A percentile compares a stretch with the other conserved stretches of the same genome.
phyloP scores from a whole-genome alignment of 106 monocot genomes.

The Apostasia ramifera region DNA sequence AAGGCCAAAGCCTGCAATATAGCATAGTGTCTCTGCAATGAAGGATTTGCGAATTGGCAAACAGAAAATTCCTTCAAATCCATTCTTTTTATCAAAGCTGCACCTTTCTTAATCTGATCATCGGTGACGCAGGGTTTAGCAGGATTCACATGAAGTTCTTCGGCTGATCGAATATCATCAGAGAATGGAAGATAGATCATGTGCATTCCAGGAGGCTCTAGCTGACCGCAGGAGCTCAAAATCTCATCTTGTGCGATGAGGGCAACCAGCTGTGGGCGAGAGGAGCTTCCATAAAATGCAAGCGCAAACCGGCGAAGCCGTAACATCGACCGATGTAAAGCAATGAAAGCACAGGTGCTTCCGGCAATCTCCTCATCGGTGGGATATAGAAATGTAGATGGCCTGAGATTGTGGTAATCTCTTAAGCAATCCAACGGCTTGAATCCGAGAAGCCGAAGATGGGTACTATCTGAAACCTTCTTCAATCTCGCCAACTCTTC shows the following conservation, averaged over 20 bases:
- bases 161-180: conserved; percentile 81
- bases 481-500: conserved; percentile 75
- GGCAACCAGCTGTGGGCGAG: conserved; percentile 72
- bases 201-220: conserved; percentile 96
- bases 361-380: conserved; percentile 79
- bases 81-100: conserved; percentile 50
- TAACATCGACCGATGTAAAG: conserved; percentile 81
- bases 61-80: conserved; percentile 88
- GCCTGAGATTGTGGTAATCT: conserved; percentile 92
- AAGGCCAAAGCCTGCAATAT: conserved; percentile 83
- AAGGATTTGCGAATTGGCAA: conserved; percentile 90
- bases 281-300: conserved; percentile 67
- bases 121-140: conserved; percentile 41
- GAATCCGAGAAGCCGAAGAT: conserved; percentile 85
- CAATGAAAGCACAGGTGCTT: conserved; percentile 79
- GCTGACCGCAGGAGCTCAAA: conserved; percentile 58
- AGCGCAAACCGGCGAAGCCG: conserved; percentile 71
- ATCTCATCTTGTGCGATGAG: conserved; percentile 86
- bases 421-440: conserved; percentile 79
- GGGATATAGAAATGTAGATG: conserved; percentile 89
- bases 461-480: conserved; percentile 41
- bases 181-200: conserved; percentile 97
- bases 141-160: conserved; percentile 17
- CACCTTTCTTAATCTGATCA: conserved; percentile 84
- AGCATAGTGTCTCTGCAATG: conserved; percentile 86